Evolutionary conservation across 495 filamentous ascomycete species (phyloP).

Genomic region (Letharia columbiana): DNA sequence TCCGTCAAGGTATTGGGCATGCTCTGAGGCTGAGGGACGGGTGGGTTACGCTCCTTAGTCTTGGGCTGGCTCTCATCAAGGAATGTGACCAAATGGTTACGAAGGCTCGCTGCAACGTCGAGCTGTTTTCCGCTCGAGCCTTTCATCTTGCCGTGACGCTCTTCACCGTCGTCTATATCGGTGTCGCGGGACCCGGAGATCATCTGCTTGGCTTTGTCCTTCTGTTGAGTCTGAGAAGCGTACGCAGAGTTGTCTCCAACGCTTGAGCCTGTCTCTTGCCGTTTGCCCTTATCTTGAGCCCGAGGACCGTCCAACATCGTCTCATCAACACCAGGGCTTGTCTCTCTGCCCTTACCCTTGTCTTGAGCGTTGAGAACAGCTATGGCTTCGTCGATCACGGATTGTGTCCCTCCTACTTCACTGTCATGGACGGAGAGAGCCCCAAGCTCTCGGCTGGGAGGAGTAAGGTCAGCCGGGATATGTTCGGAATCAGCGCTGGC

Average conservation of each 20-base stretch:
- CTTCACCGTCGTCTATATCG: background rate
- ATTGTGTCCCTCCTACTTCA: background rate
- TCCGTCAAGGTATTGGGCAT: slow-evolving; percentile 17
- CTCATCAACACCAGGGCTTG: background rate
- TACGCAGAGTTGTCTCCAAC: background rate
- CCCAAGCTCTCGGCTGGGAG: background rate
- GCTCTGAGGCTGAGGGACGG: slow-evolving; percentile 2
- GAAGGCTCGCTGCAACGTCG: slow-evolving; percentile 3
- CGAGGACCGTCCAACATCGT: background rate
- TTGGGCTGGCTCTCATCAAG: background rate
- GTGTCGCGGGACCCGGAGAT: background rate
- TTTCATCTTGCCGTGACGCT: background rate
- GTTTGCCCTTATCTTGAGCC: background rate
- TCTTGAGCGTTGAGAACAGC: background rate
- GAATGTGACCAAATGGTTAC: background rate
- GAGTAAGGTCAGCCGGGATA: background rate
- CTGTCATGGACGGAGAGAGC: background rate
- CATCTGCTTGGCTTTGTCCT: background rate
- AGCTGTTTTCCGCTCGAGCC: background rate
- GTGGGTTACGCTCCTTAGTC: background rate
- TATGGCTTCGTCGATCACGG: background rate
- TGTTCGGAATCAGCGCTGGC: background rate
- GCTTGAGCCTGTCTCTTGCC: background rate
- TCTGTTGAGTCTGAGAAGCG: background rate
- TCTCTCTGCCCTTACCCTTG: slow-evolving; percentile 5